Percentiles rank a stretch among this genome's conserved stretches.
Conservation (phyloP, 176 grass and related monocot genomes). For the Cenchrus fungigraminus region DNA sequence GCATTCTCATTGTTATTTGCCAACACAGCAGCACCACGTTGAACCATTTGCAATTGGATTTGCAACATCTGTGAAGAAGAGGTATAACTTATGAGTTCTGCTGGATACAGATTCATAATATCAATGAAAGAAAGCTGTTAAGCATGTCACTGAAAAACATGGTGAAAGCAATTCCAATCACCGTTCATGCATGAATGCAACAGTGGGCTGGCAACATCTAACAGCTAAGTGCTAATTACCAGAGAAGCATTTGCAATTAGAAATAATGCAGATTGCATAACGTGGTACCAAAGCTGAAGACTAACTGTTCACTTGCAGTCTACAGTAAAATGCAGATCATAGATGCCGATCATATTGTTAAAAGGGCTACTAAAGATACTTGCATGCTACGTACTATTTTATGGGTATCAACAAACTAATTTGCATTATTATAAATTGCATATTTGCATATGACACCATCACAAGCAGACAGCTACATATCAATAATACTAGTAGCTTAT, state of each 20-base stretch:
- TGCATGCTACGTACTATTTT: background rate
- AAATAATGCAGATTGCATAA: background rate
- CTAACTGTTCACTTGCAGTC: background rate
- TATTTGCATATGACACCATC: background rate
- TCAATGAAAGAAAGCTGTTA: background rate
- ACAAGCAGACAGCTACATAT: background rate
- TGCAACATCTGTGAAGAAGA: constrained; percentile 60
- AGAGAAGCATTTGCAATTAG: constrained; percentile 13
- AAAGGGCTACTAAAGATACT: background rate
- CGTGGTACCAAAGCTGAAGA: background rate
- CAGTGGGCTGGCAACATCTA: background rate
- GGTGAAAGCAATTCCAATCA: background rate
- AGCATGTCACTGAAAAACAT: background rate
- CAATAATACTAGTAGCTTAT: no score
- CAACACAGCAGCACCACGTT: constrained; percentile 30
- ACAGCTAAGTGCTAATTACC: background rate
- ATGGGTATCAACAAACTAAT: background rate
- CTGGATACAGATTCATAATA: background rate
- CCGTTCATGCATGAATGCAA: background rate
- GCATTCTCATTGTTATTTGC: constrained; percentile 41
- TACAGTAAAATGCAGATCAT: background rate
- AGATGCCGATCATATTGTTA: background rate
- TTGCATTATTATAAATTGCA: background rate
- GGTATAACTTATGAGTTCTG: background rate
- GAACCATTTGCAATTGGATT: constrained; percentile 69